Percentiles rank a stretch among this genome's conserved stretches.
These are phyloP conservation scores for Bjerkandera adusta DNA, from an alignment of 1,284 basidiomycete species.

Conservation along the genomic window DNA sequence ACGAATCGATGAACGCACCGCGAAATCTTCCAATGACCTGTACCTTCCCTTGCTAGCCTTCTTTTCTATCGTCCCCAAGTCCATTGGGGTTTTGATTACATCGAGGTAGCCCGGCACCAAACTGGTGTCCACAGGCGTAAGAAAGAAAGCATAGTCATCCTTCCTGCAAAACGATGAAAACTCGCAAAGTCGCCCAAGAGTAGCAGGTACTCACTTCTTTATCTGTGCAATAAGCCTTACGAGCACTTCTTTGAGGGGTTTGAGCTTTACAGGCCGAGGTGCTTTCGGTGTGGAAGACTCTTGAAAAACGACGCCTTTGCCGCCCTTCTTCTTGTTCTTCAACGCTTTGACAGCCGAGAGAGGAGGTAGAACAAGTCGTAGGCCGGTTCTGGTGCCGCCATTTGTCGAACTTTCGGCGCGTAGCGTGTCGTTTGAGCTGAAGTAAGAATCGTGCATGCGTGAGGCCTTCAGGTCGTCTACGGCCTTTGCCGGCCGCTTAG, in stretches of 20 bases:
- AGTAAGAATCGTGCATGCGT: constrained; percentile 27
- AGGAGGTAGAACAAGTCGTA: constrained; percentile 34
- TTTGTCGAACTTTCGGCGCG: constrained; percentile 20
- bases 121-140: constrained; percentile 63
- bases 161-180: constrained; percentile 46
- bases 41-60: constrained; percentile 68
- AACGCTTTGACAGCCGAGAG: constrained; percentile 34
- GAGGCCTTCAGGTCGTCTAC: constrained; percentile 10
- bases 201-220: constrained; percentile 58
- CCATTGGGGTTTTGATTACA: constrained; percentile 75
- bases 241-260: constrained; percentile 71
- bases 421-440: constrained; percentile 17
- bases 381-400: constrained; percentile 24
- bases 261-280: constrained; percentile 62
- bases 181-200: background rate
- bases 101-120: constrained; percentile 72
- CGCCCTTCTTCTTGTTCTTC: constrained; percentile 32
- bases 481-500: constrained; percentile 8
- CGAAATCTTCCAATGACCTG: constrained; percentile 73
- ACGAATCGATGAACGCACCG: constrained; percentile 41
- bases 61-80: constrained; percentile 74
- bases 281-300: constrained; percentile 29
- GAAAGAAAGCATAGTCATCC: constrained; percentile 85
- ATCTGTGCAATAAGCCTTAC: constrained; percentile 64
- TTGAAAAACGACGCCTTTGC: constrained; percentile 19